These are phyloP conservation scores for Pyrrhoderma noxium DNA, from an alignment of 1,284 basidiomycete genomes.

Conservation along the genomic window DNA sequence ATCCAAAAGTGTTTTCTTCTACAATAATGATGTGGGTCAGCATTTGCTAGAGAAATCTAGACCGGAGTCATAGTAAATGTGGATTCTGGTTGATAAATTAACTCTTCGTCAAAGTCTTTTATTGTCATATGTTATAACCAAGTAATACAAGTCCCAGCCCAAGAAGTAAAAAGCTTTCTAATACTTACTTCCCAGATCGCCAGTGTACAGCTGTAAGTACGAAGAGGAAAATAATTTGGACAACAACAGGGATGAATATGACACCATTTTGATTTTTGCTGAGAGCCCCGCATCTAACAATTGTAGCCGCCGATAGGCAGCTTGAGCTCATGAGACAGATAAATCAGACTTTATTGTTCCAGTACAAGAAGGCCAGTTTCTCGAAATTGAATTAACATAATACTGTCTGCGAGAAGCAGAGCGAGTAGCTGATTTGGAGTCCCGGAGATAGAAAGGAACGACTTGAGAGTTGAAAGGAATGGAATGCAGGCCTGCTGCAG, in stretches of 20 bases:
- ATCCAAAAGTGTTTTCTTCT: slow-evolving; percentile 50
- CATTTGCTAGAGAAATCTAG: too few relatives aligned
- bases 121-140: too few relatives aligned
- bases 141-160: too few relatives aligned
- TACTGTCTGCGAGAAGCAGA: neutral
- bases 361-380: neutral
- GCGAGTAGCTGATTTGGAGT: neutral
- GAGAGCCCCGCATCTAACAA: slow-evolving; percentile 60
- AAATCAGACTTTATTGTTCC: slow-evolving; percentile 6
- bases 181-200: slow-evolving; percentile 42
- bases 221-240: slow-evolving; percentile 54
- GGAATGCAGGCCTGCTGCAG: slow-evolving; percentile 18
- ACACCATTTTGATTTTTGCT: slow-evolving; percentile 39
- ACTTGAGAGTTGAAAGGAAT: neutral
- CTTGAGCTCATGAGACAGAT: slow-evolving; percentile 38
- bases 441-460: slow-evolving; percentile 3
- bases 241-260: slow-evolving; percentile 52
- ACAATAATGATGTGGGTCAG: too few relatives aligned
- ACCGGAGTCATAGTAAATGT: too few relatives aligned
- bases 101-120: too few relatives aligned
- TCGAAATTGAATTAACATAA: neutral
- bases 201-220: slow-evolving; percentile 44
- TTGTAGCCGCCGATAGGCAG: slow-evolving; percentile 63
- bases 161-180: too few relatives aligned
- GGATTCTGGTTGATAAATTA: too few relatives aligned